A percentile compares a stretch with the other conserved stretches of the same genome.
These are phyloP conservation scores for Nepenthes gracilis DNA, from an alignment of 148 eudicot species.

Conservation along the genomic window DNA sequence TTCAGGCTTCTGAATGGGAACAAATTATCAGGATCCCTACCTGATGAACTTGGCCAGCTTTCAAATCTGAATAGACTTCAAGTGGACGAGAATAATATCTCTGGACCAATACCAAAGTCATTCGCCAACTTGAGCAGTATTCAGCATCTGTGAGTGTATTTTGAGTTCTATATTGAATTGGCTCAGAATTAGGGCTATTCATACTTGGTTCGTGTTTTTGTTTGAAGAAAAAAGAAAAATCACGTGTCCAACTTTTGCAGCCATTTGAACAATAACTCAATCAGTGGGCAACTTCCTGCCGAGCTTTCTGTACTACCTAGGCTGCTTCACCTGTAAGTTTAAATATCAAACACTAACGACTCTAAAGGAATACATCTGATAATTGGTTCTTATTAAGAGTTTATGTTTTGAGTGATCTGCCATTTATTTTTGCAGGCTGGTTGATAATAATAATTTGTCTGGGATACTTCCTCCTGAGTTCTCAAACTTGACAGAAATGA, in stretches of 20 bases:
- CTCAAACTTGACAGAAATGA: conserved; percentile 31
- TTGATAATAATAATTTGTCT: conserved; percentile 75
- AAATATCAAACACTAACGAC: conserved; percentile 1
- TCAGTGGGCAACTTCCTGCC: conserved; percentile 78
- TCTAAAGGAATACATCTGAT: not conserved
- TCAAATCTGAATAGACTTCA: conserved; percentile 55
- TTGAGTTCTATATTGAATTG: conserved; percentile 1
- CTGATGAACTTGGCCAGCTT: conserved; percentile 70
- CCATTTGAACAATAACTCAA: conserved; percentile 67
- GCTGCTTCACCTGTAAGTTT: conserved; percentile 74
- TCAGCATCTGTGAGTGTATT: conserved; percentile 56
- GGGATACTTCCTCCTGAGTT: conserved; percentile 69
- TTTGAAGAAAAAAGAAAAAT: not conserved
- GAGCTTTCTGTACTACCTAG: conserved; percentile 49
- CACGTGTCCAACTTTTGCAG: conserved; percentile 18
- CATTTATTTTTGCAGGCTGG: conserved; percentile 40
- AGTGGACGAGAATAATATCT: conserved; percentile 57
- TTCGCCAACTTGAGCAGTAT: conserved; percentile 49
- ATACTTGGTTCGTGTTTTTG: not conserved
- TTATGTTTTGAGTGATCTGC: not conserved
- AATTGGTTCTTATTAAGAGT: not conserved
- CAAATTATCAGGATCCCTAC: conserved; percentile 57
- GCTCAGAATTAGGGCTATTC: not conserved
- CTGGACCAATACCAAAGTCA: conserved; percentile 68
- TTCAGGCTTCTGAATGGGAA: conserved; percentile 89